Evolutionary conservation across 345 rosid genomes (phyloP), one percentile per base, ranked within the genome.

Genomic region (Acer yangbiense): DNA sequence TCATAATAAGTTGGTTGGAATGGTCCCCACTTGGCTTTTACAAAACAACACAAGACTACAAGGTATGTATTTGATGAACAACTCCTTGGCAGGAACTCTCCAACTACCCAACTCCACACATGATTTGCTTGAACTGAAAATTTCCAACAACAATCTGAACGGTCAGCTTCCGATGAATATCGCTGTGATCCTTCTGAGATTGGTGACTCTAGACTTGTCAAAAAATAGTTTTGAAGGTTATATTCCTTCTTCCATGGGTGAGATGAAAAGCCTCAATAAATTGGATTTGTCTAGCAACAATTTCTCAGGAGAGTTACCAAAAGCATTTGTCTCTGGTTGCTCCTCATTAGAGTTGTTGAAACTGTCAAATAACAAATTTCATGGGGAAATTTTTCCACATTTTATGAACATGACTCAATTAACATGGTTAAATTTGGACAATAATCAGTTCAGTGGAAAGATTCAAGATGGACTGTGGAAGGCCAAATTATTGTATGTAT

Each of bases 381-480:
- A 14, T 13, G 16, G 55, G 5, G 55, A 50, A 50, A 50, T 50
- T 13, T 50, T 13, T 0, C 55, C 4, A 50, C 17, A 3, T 18
- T 50, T 50, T 50, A 13, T 50, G 55, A 50, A 50, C 16, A 50
- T 13, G 55, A 50, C 55, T 50, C 55, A 2, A 14, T 13, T 50
- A 12, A 0, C 0, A 1, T 13, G 0, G 18, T 13, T 50, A 50
- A 0, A 0, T 13, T 50, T 50, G 18, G 55, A 14, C 3, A 50
- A 50, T 14, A 50, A 50, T 4, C 2, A 50, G 1, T 50, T 50
- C 16, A 1, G 55, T 50, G 55, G 55, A 50, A 50, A 50, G 16
- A 50, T 50, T 50, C 18, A 3, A 50, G 18, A 13, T 50, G 55
- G 55, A 50, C 17, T 13, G 1, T 13, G 1, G 1, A 50, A 50